Evolutionary conservation across 257 asterid species (phyloP).

Genomic region (Cordia subcordata): DNA sequence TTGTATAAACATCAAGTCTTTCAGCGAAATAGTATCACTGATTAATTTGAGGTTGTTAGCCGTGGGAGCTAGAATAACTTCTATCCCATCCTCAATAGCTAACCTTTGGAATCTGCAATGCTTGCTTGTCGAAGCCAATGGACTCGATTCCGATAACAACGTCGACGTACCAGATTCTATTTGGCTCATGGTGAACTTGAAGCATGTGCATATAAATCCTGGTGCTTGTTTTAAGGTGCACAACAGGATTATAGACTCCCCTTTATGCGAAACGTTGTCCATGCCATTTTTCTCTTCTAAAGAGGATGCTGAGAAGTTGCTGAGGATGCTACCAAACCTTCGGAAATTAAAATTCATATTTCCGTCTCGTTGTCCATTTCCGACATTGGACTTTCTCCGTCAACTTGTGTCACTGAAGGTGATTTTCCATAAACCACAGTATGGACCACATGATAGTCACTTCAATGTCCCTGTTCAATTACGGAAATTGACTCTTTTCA

Average conservation of each 20-base stretch:
- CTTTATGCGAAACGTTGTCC: neutral
- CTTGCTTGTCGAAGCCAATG: neutral
- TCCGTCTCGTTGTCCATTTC: neutral
- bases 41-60: neutral
- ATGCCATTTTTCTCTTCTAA: neutral
- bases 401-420: slow-evolving; percentile 3
- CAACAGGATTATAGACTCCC: neutral
- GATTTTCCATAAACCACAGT: neutral
- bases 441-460: neutral
- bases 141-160: neutral
- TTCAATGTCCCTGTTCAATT: neutral
- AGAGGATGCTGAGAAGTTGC: slow-evolving; percentile 1
- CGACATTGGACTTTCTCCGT: neutral
- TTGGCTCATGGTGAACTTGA: neutral
- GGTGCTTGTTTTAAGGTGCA: neutral
- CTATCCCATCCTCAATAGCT: neutral
- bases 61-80: neutral
- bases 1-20: neutral
- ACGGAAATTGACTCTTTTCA: neutral
- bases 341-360: neutral
- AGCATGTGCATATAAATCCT: neutral
- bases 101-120: neutral
- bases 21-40: neutral
- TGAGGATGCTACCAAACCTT: slow-evolving; percentile 1
- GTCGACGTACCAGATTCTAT: neutral